Base-by-base conservation (phyloP, 1,139 yeast species). In the Citeromyces siamensis region DNA sequence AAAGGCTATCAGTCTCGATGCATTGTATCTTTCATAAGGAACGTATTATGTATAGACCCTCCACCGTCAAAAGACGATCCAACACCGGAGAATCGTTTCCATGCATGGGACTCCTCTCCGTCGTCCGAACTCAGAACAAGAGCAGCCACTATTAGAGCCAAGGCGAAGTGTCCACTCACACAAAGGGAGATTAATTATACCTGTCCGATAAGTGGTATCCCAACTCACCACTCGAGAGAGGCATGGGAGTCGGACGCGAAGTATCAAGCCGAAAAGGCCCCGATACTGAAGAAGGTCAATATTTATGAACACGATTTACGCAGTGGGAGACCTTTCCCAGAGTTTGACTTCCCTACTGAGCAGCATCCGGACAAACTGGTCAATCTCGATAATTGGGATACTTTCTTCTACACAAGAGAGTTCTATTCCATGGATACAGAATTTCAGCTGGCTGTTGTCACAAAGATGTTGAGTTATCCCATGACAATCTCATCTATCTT, bases 391-490 rank as follows among this genome's bases (percentile, higher is more conserved):
- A 78, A 72, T 55, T 90, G 98, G 98, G 97, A 90, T 57, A 67
- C 94, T 14, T 90, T 75, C 50, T 80, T 90, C 55, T 90, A 90
- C 58, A 90, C 98, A 1, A 71, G 98, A 56, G 84, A 82, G 50
- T 90, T 85, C 56, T 79, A 76, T 50, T 88, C 97, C 5, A 88
- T 90, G 97, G 95, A 90, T 57, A 83, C 95, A 9, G 96, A 88
- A 56, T 90, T 84, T 62, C 94, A 88, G 58, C 64, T 88, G 52
- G 97, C 98, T 0, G 94, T 94, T 2, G 90, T 88, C 27, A 85
- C 97, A 19, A 90, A 93, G 56, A 83, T 90, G 68, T 69, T 90
- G 53, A 82, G 94, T 36, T 90, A 86, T 57, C 98, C 98, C 33
- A 62, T 85, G 42, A 86, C 98, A 5, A 79, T 90, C 41, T 95